Evolutionary conservation across 352 stramenopile species (phyloP).

Genomic region (Phytopythium boreale): DNA sequence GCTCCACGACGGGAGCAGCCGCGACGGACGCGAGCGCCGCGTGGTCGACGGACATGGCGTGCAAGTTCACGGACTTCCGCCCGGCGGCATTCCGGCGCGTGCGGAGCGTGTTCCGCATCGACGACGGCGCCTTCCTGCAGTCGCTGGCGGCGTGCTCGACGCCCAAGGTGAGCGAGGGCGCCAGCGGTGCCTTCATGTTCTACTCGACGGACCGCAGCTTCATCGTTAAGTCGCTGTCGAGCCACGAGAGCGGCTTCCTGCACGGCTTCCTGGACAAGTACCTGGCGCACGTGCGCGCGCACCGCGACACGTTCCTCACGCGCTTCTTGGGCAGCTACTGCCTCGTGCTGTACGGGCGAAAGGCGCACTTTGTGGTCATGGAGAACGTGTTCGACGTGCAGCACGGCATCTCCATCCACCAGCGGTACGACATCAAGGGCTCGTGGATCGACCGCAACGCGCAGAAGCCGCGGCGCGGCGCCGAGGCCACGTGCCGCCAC

Average conservation of each 20-base stretch:
- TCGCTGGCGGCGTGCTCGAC: constrained; percentile 66
- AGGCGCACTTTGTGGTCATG: constrained; percentile 86
- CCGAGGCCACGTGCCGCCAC: constrained; percentile 64
- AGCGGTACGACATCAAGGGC: constrained; percentile 88
- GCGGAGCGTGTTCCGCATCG: constrained; percentile 50
- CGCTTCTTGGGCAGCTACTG: constrained; percentile 84
- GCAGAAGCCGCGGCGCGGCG: constrained; percentile 47
- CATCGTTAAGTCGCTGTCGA: constrained; percentile 77
- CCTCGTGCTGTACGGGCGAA: constrained; percentile 71
- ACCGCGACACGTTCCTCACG: constrained; percentile 67
- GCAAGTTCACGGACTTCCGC: constrained; percentile 63
- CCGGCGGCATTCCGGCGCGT: constrained; percentile 51
- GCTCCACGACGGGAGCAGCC: background rate
- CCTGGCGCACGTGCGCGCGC: constrained; percentile 44
- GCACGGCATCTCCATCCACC: constrained; percentile 69
- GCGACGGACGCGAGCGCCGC: background rate
- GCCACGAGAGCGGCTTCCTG: constrained; percentile 58
- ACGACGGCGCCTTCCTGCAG: constrained; percentile 45
- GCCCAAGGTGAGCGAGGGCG: constrained; percentile 75
- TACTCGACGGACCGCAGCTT: constrained; percentile 73
- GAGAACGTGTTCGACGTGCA: constrained; percentile 87
- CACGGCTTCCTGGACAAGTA: constrained; percentile 69
- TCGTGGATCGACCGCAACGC: constrained; percentile 81
- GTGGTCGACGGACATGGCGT: constrained; percentile 38
- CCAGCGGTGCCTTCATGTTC: constrained; percentile 82